A percentile compares a stretch with the other conserved stretches of the same genome.
Evolutionary conservation across 2,329 filamentous ascomycete species (phyloP).

Genomic region (Magnaporthiopsis poae): DNA sequence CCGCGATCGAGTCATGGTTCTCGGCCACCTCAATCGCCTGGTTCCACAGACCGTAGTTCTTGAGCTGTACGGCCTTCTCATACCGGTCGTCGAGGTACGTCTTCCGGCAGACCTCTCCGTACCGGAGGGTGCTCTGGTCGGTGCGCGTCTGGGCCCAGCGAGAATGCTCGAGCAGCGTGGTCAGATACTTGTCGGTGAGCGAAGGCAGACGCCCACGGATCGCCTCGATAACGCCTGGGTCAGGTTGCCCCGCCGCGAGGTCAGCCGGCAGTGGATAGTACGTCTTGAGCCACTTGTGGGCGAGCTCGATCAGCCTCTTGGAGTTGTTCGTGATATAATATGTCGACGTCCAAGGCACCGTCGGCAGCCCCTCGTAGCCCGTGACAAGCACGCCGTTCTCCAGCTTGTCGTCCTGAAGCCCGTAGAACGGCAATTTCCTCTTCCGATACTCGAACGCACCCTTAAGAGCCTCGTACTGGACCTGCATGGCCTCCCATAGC

Average conservation of each 20-base stretch:
- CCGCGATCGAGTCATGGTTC: slow-evolving; percentile 44
- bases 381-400: slow-evolving; percentile 53
- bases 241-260: slow-evolving; percentile 19
- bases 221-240: slow-evolving; percentile 31
- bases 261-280: slow-evolving; percentile 24
- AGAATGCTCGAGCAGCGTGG: slow-evolving; percentile 42
- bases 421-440: slow-evolving; percentile 61
- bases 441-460: slow-evolving; percentile 61
- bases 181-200: slow-evolving; percentile 46
- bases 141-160: slow-evolving; percentile 38
- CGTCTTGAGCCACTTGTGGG: slow-evolving; percentile 44
- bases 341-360: slow-evolving; percentile 75
- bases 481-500: slow-evolving; percentile 56
- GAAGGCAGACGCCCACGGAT: slow-evolving; percentile 39
- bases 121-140: slow-evolving; percentile 31
- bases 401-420: slow-evolving; percentile 57
- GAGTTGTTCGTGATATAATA: slow-evolving; percentile 51
- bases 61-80: slow-evolving; percentile 42
- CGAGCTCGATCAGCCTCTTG: slow-evolving; percentile 50
- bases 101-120: slow-evolving; percentile 36
- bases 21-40: slow-evolving; percentile 49
- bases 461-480: slow-evolving; percentile 60
- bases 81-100: slow-evolving; percentile 41
- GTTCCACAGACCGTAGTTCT: slow-evolving; percentile 46
- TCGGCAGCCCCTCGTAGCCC: slow-evolving; percentile 57